Percentiles rank a stretch among this genome's conserved stretches.
These are phyloP conservation scores for Carex scoparia DNA, from an alignment of 176 grass and related monocot genomes.

Conservation along the genomic window DNA sequence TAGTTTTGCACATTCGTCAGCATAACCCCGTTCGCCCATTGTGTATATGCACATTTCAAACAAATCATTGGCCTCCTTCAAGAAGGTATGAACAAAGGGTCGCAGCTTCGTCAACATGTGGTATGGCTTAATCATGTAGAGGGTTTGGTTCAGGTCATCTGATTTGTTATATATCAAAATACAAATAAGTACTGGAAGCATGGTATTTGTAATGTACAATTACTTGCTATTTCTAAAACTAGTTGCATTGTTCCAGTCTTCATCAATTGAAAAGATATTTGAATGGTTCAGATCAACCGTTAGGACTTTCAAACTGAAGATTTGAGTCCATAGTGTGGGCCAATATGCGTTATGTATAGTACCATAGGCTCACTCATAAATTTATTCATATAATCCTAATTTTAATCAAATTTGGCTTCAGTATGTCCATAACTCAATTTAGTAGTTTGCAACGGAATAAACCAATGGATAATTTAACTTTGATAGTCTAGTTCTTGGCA, in stretches of 20 bases:
- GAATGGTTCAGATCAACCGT: no score
- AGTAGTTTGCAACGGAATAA: background rate
- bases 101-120: constrained; percentile 84
- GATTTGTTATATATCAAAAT: background rate
- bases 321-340: no score
- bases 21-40: constrained; percentile 47
- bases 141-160: background rate
- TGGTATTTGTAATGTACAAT: background rate
- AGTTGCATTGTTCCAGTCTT: background rate
- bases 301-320: no score
- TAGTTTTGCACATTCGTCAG: constrained; percentile 40
- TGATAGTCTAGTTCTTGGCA: background rate
- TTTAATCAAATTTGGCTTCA: background rate
- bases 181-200: background rate
- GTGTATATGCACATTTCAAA: constrained; percentile 93
- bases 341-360: no score
- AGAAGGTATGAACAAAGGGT: constrained; percentile 59
- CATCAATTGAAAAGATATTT: background rate
- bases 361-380: no score
- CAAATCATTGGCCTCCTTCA: constrained; percentile 69
- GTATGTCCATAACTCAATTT: background rate
- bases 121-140: constrained; percentile 47
- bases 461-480: background rate
- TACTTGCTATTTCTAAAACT: background rate
- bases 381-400: background rate